Percentiles rank a stretch among this genome's conserved stretches.
phyloP scores from a whole-genome alignment of 805 yeast species.

The Hanseniaspora meyeri region DNA sequence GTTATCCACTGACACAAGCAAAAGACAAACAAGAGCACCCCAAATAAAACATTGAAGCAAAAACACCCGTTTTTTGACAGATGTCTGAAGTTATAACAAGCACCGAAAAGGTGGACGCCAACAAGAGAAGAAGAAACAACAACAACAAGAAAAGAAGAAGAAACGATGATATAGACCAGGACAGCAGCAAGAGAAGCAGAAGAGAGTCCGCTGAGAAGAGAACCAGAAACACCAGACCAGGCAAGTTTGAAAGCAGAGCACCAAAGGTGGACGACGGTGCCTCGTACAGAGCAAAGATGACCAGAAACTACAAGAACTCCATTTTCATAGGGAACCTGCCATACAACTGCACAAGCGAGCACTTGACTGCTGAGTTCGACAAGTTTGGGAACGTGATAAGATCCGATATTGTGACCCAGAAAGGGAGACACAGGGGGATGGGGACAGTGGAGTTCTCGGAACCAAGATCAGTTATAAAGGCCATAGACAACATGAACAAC shows the following conservation, averaged over 20 bases:
- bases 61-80: not conserved
- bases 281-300: conserved; percentile 30
- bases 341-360: conserved; percentile 46
- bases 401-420: conserved; percentile 69
- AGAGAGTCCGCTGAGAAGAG: conserved; percentile 2
- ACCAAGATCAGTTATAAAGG: conserved; percentile 53
- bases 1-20: too few species aligned
- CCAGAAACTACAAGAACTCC: conserved; percentile 55
- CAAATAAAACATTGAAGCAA: not conserved
- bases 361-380: conserved; percentile 48
- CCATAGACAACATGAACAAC: conserved; percentile 59
- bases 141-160: conserved; percentile 6
- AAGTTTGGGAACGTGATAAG: conserved; percentile 53
- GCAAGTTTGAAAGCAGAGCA: conserved; percentile 15
- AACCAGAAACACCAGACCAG: not conserved
- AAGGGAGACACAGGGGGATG: conserved; percentile 80
- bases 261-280: conserved; percentile 15
- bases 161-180: conserved; percentile 25
- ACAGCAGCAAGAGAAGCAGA: conserved; percentile 19
- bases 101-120: conserved; percentile 15
- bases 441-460: conserved; percentile 75
- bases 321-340: conserved; percentile 66
- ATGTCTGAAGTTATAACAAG: conserved; percentile 11
- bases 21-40: too few species aligned
- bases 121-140: conserved; percentile 12